These are phyloP conservation scores for Haematococcus lacustris DNA, from an alignment of 139 green algal genomes.

Conservation along the genomic window DNA sequence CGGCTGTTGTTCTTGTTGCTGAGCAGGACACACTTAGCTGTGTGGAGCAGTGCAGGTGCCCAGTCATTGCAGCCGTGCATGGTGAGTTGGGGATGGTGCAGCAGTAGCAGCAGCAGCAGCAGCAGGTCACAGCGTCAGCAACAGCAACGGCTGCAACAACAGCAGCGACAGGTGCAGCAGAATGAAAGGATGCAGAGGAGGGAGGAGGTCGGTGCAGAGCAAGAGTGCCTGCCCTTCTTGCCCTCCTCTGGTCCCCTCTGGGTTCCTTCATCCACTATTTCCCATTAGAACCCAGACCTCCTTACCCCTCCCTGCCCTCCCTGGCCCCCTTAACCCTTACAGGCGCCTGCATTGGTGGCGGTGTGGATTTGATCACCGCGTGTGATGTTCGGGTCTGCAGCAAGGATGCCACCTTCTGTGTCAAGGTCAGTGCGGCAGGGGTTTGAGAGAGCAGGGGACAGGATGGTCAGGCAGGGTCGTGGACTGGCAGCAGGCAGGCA, in stretches of 20 bases:
- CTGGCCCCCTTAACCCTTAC: too few species aligned
- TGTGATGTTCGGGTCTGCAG: conserved; percentile 76
- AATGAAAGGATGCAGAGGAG: too few species aligned
- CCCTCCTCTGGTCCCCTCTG: not conserved
- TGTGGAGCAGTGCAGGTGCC: conserved; percentile 20
- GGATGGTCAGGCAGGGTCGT: not conserved
- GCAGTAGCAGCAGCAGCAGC: too few species aligned
- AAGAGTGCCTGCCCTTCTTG: not conserved
- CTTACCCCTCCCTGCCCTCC: too few species aligned
- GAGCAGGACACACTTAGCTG: conserved; percentile 14
- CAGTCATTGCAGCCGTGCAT: conserved; percentile 29
- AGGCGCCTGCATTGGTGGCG: conserved; percentile 79
- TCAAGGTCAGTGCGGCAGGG: conserved; percentile 61
- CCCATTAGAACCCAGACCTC: too few species aligned
- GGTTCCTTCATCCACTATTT: not conserved
- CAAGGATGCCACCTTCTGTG: conserved; percentile 63
- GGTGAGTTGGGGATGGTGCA: too few species aligned
- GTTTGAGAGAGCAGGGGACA: not conserved
- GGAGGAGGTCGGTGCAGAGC: too few species aligned
- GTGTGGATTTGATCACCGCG: conserved; percentile 80
- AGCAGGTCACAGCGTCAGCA: too few species aligned
- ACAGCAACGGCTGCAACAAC: too few species aligned
- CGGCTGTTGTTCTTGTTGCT: too few species aligned
- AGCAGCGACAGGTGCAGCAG: too few species aligned
- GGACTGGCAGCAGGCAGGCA: too few species aligned